Conservation (phyloP, 164 flowering plant species). For the Liriodendron chinense region DNA sequence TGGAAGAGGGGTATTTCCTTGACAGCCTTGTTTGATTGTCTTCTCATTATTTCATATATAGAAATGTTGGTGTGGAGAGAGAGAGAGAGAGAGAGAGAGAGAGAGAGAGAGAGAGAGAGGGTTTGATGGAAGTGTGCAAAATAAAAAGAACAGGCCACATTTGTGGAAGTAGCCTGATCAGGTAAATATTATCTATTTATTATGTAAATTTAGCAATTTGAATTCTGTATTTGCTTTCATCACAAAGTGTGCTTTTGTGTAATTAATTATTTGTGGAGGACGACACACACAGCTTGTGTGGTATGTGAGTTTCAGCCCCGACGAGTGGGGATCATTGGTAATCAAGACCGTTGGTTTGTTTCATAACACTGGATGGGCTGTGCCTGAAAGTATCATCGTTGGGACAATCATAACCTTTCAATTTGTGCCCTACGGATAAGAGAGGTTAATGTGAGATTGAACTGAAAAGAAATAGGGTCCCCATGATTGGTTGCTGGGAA, state of each 20-base stretch:
- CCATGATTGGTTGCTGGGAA: too few species aligned
- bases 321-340: too few species aligned
- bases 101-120: too few species aligned
- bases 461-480: too few species aligned
- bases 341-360: too few species aligned
- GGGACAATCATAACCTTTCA: background rate
- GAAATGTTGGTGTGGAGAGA: constrained; percentile 11
- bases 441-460: too few species aligned
- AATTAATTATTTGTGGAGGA: background rate
- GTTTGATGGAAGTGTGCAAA: constrained; percentile 20
- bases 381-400: background rate
- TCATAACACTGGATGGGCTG: background rate
- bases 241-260: background rate
- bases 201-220: background rate
- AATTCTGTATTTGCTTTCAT: background rate
- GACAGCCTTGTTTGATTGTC: background rate
- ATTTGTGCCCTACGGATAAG: background rate
- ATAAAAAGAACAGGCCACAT: constrained; percentile 12
- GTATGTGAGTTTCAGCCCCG: background rate
- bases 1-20: background rate
- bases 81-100: background rate
- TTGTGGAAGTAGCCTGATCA: background rate
- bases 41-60: background rate
- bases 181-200: background rate
- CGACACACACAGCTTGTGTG: background rate